Evolutionary conservation across 768 basidiomycete genomes (phyloP), one percentile per base, ranked within the genome.

Genomic region (Tephrocybe rancida): DNA sequence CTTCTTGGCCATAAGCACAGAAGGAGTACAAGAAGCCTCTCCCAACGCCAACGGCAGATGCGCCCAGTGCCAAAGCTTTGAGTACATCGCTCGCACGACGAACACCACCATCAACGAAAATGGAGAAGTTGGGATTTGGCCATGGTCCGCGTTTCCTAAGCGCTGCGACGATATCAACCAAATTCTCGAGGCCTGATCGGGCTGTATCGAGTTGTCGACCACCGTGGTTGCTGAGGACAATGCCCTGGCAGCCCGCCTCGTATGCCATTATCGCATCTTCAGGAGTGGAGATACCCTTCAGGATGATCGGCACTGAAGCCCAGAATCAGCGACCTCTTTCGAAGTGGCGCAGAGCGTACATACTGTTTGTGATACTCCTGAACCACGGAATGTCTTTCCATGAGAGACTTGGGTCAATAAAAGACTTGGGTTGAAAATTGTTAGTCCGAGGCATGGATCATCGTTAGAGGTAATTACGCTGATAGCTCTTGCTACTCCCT

Each of bases 401-500:
- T 51, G 81, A 80, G 45, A 97, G 71, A 5, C 86, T 80, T 0
- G 95, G 92, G 65, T 98, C 95, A 58, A 98, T 97, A 70, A 98
- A 98, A 1, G 90, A 90, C 83, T 94, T 52, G 24, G 42, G 10
- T 24, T 27, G 26, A 30, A 4, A 55, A 39, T 8, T 32, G 13
- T 50, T 19, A 24, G 34, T 44, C 5, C 13, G 41, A 30, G 41
- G 19, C 26, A 35, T 46, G 22, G 10, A 46, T 14, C 13, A 37
- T 21, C 11, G n/a, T 6, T 11, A 18, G 16, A 41, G 34, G 42
- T 25, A 45, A 30, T 68, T 69, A 89, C 89, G 54, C 87, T 91
- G 66, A 97, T 97, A 9, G 95, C 95, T 50, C 93, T 75, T 3
- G 95, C 94, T 6, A 92, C 95, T 29, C 95, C 95, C 67, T 95